Conservation (phyloP, 2,329 filamentous ascomycete species). For the Colletotrichum simmondsii region DNA sequence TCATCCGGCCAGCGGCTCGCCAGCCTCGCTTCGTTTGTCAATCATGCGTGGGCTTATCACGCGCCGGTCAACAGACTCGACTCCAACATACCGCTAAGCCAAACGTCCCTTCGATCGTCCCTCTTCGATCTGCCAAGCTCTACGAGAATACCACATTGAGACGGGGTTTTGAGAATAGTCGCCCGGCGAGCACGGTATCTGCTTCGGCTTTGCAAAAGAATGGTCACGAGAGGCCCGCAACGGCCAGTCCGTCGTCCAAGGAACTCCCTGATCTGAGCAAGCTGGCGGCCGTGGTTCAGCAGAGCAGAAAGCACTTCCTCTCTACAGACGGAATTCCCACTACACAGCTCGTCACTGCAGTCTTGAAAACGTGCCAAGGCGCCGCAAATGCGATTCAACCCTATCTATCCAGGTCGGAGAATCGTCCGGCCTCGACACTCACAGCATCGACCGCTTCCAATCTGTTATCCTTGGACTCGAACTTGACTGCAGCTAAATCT, state of each 20-base stretch:
- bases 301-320: slow-evolving; percentile 55
- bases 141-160: slow-evolving; percentile 20
- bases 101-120: slow-evolving; percentile 21
- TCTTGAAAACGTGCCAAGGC: slow-evolving; percentile 56
- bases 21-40: slow-evolving; percentile 52
- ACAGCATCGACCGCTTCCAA: slow-evolving; percentile 44
- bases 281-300: slow-evolving; percentile 53
- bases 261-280: slow-evolving; percentile 50
- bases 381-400: slow-evolving; percentile 57
- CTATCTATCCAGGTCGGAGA: slow-evolving; percentile 50
- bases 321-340: slow-evolving; percentile 57
- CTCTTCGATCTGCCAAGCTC: slow-evolving; percentile 25
- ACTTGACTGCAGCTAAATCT: slow-evolving; percentile 34
- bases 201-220: not conserved
- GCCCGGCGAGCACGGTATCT: slow-evolving; percentile 17
- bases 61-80: slow-evolving; percentile 27
- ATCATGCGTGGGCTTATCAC: slow-evolving; percentile 51
- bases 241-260: slow-evolving; percentile 25
- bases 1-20: slow-evolving; percentile 34
- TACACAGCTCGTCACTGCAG: slow-evolving; percentile 53
- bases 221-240: slow-evolving; percentile 17
- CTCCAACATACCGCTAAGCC: slow-evolving; percentile 35
- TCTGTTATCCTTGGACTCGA: slow-evolving; percentile 46
- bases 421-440: slow-evolving; percentile 61
- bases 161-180: slow-evolving; percentile 13